Conservation (phyloP, 495 filamentous ascomycete genomes). For the Monascus purpureus region DNA sequence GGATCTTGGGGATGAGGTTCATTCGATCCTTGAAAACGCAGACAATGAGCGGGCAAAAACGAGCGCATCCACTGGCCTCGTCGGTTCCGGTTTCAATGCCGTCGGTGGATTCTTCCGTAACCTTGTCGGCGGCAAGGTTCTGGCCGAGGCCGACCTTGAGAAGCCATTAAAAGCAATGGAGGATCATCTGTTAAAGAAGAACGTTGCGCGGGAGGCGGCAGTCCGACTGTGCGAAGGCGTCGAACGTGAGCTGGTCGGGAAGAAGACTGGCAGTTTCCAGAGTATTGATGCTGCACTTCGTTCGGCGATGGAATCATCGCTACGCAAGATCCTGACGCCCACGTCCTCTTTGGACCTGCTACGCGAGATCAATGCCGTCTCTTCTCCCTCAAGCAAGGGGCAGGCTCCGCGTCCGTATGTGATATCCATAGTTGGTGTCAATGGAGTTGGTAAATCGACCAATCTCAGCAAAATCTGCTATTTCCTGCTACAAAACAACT, state of each 20-base stretch:
- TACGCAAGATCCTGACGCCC: constrained; percentile 88
- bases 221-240: constrained; percentile 84
- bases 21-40: constrained; percentile 65
- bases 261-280: constrained; percentile 88
- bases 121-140: constrained; percentile 80
- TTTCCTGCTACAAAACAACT: constrained; percentile 93
- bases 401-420: constrained; percentile 70
- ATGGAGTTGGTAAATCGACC: constrained; percentile 95
- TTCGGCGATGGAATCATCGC: constrained; percentile 73
- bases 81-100: constrained; percentile 62
- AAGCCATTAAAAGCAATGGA: constrained; percentile 94
- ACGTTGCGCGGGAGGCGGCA: constrained; percentile 89
- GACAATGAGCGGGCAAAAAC: constrained; percentile 46
- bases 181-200: constrained; percentile 88
- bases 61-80: constrained; percentile 41
- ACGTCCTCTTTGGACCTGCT: constrained; percentile 89
- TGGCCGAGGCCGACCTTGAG: constrained; percentile 75
- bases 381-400: constrained; percentile 37
- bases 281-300: constrained; percentile 75
- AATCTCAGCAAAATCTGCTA: constrained; percentile 95
- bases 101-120: constrained; percentile 84
- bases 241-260: constrained; percentile 72
- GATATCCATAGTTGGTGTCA: constrained; percentile 94
- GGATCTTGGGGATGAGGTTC: constrained; percentile 86
- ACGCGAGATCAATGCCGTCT: constrained; percentile 76